These are phyloP conservation scores for Jacaranda mimosifolia DNA, from an alignment of 257 asterid species.

Conservation along the genomic window DNA sequence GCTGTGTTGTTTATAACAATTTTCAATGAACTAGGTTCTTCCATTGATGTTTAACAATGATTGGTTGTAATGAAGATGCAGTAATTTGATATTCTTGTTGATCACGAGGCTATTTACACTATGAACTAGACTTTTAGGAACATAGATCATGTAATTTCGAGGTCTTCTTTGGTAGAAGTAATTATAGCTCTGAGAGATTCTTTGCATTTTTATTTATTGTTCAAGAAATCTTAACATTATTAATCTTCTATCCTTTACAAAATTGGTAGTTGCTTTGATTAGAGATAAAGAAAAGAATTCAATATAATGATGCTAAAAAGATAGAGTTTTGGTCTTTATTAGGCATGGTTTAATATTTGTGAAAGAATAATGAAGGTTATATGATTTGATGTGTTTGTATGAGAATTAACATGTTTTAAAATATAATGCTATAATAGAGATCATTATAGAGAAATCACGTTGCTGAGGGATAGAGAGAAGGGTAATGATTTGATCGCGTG, in stretches of 20 bases:
- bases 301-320: background rate
- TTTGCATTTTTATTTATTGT: background rate
- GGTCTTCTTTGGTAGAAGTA: background rate
- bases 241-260: background rate
- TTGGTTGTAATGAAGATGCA: background rate
- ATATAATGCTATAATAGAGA: too few relatives aligned
- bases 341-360: background rate
- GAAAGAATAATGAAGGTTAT: background rate
- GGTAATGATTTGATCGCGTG: background rate
- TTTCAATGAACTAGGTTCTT: background rate
- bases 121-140: background rate
- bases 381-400: background rate
- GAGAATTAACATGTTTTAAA: too few relatives aligned
- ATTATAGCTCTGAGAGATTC: background rate
- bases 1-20: background rate
- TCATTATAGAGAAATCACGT: background rate
- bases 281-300: background rate
- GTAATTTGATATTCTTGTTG: slow-evolving; percentile 9
- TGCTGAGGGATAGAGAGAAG: background rate
- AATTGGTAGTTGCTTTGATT: background rate
- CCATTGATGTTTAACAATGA: background rate
- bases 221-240: background rate
- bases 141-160: background rate
- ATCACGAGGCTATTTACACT: background rate
- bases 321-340: background rate